These are phyloP conservation scores for Debaryomyces nepalensis DNA, from an alignment of 1,139 yeast species.

Conservation along the genomic window DNA sequence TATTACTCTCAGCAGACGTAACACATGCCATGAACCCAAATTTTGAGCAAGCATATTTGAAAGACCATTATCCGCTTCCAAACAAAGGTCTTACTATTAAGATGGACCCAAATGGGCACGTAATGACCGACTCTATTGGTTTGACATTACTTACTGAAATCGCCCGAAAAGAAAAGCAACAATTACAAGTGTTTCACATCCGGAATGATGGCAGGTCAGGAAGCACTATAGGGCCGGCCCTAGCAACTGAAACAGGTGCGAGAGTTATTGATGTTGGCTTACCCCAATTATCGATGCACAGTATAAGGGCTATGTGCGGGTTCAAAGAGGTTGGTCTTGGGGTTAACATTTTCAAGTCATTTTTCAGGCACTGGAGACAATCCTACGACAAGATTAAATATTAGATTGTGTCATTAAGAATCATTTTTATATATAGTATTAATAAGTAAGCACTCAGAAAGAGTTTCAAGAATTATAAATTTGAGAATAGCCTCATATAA, in stretches of 20 bases:
- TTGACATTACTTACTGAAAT: conserved; percentile 36
- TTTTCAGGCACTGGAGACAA: conserved; percentile 42
- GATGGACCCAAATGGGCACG: conserved; percentile 47
- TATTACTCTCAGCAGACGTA: conserved; percentile 50
- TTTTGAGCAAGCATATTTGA: conserved; percentile 40
- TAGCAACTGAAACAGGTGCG: conserved; percentile 45
- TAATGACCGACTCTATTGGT: conserved; percentile 49
- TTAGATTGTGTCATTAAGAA: conserved; percentile 5
- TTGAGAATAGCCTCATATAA: neutral
- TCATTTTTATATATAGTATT: conserved; percentile 3
- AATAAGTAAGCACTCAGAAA: neutral
- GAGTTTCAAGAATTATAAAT: neutral
- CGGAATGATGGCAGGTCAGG: conserved; percentile 51
- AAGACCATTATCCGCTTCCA: conserved; percentile 46
- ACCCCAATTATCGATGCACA: conserved; percentile 53
- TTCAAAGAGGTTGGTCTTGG: conserved; percentile 50
- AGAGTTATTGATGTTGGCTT: conserved; percentile 51
- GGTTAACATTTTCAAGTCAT: conserved; percentile 41
- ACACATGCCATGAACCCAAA: conserved; percentile 55
- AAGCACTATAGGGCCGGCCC: conserved; percentile 52
- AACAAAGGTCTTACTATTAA: conserved; percentile 47
- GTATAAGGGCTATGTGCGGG: conserved; percentile 48
- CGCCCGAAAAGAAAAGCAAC: conserved; percentile 32
- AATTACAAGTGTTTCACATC: conserved; percentile 48
- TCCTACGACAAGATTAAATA: conserved; percentile 26